Evolutionary conservation across 1,139 yeast species (phyloP).

Genomic region (Entelexis sorbosivorans): DNA sequence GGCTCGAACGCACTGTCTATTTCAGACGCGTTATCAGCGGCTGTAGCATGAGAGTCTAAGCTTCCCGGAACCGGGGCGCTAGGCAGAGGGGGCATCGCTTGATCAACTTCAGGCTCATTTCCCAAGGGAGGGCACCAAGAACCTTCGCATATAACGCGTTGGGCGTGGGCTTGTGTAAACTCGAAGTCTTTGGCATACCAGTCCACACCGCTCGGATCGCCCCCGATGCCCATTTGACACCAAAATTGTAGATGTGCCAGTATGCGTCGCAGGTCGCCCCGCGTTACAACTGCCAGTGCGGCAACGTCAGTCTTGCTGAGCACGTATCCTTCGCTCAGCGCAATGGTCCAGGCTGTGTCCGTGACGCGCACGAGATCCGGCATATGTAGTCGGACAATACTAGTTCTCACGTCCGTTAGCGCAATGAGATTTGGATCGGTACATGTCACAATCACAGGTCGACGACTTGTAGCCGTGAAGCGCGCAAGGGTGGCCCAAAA

Average conservation of each 20-base stretch:
- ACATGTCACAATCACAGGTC: conserved; percentile 77
- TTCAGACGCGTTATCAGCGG: neutral
- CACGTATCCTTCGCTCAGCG: conserved; percentile 32
- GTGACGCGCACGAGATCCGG: conserved; percentile 24
- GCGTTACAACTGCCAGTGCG: conserved; percentile 30
- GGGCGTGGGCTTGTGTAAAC: neutral
- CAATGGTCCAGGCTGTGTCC: conserved; percentile 32
- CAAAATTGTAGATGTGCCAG: conserved; percentile 48
- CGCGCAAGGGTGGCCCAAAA: conserved; percentile 71
- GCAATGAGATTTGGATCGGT: conserved; percentile 40
- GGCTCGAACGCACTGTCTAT: conserved; percentile 11
- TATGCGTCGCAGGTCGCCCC: conserved; percentile 46
- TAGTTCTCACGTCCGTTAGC: neutral
- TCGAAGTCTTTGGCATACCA: conserved; percentile 27
- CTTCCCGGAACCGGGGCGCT: neutral
- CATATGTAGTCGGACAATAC: conserved; percentile 25
- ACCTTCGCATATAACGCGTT: conserved; percentile 24
- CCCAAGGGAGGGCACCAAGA: conserved; percentile 19
- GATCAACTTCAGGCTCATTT: neutral
- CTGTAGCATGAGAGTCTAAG: neutral
- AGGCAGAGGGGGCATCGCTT: neutral
- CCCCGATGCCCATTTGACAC: conserved; percentile 38
- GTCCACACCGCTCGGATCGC: conserved; percentile 27
- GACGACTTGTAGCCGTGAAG: conserved; percentile 51
- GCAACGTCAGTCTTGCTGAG: conserved; percentile 33